Conservation (phyloP, 352 stramenopile genomes). For the Phytophthora hybrid region DNA sequence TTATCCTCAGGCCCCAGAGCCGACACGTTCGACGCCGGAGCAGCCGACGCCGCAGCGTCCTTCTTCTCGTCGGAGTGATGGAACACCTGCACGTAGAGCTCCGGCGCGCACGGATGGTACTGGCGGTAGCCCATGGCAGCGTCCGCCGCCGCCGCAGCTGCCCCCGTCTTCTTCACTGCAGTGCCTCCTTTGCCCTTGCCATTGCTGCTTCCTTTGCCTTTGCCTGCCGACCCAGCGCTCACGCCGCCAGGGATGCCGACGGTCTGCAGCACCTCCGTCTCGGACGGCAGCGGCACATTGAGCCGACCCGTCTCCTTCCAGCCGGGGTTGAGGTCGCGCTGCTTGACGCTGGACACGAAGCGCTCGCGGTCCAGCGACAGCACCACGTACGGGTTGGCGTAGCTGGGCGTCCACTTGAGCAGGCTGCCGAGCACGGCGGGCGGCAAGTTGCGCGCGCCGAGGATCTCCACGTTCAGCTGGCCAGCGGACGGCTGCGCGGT, state of each 20-base stretch:
- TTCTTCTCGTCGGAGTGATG: slow-evolving; percentile 49
- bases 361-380: slow-evolving; percentile 61
- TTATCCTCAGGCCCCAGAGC: slow-evolving; percentile 49
- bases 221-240: slow-evolving; percentile 22
- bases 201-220: slow-evolving; percentile 9
- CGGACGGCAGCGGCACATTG: slow-evolving; percentile 61
- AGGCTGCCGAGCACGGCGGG: slow-evolving; percentile 70
- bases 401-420: slow-evolving; percentile 75
- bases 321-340: slow-evolving; percentile 62
- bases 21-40: slow-evolving; percentile 20
- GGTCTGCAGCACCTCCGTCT: slow-evolving; percentile 65
- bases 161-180: slow-evolving; percentile 31
- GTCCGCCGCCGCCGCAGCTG: slow-evolving; percentile 21
- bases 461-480: slow-evolving; percentile 64
- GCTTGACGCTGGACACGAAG: slow-evolving; percentile 62
- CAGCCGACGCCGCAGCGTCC: slow-evolving; percentile 12
- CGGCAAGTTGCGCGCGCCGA: slow-evolving; percentile 63
- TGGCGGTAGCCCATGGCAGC: slow-evolving; percentile 40
- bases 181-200: slow-evolving; percentile 19
- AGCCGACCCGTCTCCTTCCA: slow-evolving; percentile 73
- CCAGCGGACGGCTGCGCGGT: slow-evolving; percentile 36
- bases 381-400: slow-evolving; percentile 73
- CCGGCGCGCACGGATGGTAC: slow-evolving; percentile 65
- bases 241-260: slow-evolving; percentile 36
- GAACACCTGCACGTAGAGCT: slow-evolving; percentile 71